Percentiles rank a stretch among this genome's conserved stretches.
These are phyloP conservation scores for Alternaria dauci DNA, from an alignment of 2,329 filamentous ascomycete genomes.

Conservation along the genomic window DNA sequence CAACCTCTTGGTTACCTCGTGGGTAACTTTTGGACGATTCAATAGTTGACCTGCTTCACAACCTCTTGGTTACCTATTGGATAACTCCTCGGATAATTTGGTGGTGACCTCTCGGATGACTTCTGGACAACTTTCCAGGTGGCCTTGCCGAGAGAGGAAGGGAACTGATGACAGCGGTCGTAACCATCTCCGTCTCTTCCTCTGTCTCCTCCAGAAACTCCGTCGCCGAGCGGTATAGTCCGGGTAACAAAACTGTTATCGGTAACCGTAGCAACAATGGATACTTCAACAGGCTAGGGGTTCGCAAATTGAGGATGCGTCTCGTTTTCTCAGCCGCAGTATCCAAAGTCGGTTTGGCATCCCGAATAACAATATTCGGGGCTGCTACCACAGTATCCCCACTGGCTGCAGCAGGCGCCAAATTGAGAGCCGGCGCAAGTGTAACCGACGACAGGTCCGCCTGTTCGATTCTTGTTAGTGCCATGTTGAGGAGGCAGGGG, in stretches of 20 bases:
- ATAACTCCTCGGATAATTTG: too few relatives aligned
- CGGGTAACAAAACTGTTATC: neutral
- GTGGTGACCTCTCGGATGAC: neutral
- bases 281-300: neutral
- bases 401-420: constrained; percentile 11
- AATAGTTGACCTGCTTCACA: too few relatives aligned
- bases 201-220: neutral
- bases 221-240: neutral
- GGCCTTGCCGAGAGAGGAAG: neutral
- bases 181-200: neutral
- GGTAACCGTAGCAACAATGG: neutral
- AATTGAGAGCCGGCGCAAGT: constrained; percentile 6
- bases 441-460: neutral
- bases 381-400: constrained; percentile 12
- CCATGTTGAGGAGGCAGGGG: neutral
- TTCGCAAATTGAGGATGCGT: neutral
- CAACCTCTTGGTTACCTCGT: too few relatives aligned
- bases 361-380: constrained; percentile 30
- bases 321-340: neutral
- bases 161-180: neutral
- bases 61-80: too few relatives aligned
- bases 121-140: neutral
- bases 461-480: neutral
- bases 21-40: too few relatives aligned
- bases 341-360: constrained; percentile 24